Evolutionary conservation across 2,329 filamentous ascomycete species (phyloP).

Genomic region (Paraconiothyrium brasiliense): DNA sequence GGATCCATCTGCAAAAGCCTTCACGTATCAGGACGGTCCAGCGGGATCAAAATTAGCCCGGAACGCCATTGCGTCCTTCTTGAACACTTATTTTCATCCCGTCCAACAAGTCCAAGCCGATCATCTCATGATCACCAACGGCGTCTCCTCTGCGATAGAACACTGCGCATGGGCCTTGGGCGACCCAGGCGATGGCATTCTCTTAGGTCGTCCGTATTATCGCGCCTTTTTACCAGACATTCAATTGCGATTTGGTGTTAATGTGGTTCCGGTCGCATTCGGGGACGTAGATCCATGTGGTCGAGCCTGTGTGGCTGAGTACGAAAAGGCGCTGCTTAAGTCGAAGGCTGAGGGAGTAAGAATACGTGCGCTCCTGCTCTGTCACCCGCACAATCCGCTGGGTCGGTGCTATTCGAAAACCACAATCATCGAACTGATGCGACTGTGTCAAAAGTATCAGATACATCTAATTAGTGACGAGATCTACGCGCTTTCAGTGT

Average conservation of each 20-base stretch:
- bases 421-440: conserved; percentile 55
- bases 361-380: conserved; percentile 61
- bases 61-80: conserved; percentile 46
- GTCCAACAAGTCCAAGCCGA: conserved; percentile 37
- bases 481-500: conserved; percentile 66
- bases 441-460: conserved; percentile 59
- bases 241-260: conserved; percentile 53
- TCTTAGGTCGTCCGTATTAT: conserved; percentile 59
- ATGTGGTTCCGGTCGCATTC: conserved; percentile 58
- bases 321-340: conserved; percentile 56
- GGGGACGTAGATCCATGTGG: conserved; percentile 56
- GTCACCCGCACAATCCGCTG: conserved; percentile 63
- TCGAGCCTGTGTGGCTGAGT: conserved; percentile 52
- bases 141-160: conserved; percentile 55
- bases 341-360: conserved; percentile 50
- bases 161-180: conserved; percentile 53
- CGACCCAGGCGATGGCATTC: conserved; percentile 53
- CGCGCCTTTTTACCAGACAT: conserved; percentile 61
- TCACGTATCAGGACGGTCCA: conserved; percentile 57
- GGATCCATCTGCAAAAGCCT: conserved; percentile 16
- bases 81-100: conserved; percentile 48
- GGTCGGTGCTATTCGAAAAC: conserved; percentile 54
- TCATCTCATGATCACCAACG: conserved; percentile 53
- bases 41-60: conserved; percentile 49
- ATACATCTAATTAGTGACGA: conserved; percentile 68